Evolutionary conservation across 1,284 basidiomycete genomes (phyloP).

Genomic region (Marasmius sp.): DNA sequence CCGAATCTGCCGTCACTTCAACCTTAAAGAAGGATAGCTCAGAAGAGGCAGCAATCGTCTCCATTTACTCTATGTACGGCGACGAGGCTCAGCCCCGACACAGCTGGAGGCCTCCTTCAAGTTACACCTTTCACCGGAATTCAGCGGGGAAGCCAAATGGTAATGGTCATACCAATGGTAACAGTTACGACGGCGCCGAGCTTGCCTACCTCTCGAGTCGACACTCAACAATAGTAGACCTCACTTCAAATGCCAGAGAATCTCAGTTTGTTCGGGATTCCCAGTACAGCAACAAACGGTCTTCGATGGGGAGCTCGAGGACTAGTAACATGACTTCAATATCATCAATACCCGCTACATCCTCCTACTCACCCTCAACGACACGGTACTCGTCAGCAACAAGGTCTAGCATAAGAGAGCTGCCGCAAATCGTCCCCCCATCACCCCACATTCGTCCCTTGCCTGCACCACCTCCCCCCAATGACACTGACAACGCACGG

Average conservation of each 20-base stretch:
- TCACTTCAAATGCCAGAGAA: conserved; percentile 3
- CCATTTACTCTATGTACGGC: conserved; percentile 81
- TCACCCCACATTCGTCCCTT: conserved; percentile 4
- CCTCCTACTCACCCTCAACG: conserved; percentile 2
- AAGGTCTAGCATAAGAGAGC: conserved; percentile 8
- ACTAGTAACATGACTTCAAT: conserved; percentile 8
- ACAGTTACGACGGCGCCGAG: conserved; percentile 1
- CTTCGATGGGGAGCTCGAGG: conserved; percentile 6
- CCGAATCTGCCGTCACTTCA: conserved; percentile 3
- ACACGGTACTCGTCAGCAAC: conserved; percentile 4
- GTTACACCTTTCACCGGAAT: conserved; percentile 28
- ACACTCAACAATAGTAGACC: conserved; percentile 11
- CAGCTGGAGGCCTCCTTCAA: conserved; percentile 43
- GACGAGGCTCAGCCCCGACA: conserved; percentile 41
- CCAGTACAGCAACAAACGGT: conserved; percentile 9
- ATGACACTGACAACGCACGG: background rate
- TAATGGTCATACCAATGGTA: background rate
- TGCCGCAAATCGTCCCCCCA: conserved; percentile 12
- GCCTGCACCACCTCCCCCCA: conserved; percentile 8
- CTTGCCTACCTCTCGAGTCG: conserved; percentile 9
- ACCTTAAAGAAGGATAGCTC: conserved; percentile 17
- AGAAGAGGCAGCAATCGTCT: conserved; percentile 65
- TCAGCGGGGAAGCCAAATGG: conserved; percentile 20
- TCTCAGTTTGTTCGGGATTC: background rate
- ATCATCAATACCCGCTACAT: background rate